Evolutionary conservation across 371 early-diverging fungal genomes (phyloP).

Genomic region (Syncephalastrum sp.): DNA sequence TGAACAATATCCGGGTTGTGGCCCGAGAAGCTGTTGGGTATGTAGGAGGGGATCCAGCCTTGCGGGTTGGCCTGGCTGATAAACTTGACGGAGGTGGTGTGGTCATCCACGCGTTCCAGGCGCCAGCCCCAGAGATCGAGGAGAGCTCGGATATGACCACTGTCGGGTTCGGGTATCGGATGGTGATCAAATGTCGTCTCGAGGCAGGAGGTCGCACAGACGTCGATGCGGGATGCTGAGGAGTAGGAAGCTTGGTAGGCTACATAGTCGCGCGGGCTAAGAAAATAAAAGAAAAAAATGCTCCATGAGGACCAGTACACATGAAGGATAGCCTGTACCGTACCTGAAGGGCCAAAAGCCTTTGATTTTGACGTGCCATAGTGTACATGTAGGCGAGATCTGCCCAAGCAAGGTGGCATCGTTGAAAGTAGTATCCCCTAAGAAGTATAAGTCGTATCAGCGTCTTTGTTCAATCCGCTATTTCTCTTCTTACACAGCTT

Average conservation of each 20-base stretch:
- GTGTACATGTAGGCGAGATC: constrained; percentile 46
- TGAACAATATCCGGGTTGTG: constrained; percentile 39
- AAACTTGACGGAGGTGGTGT: constrained; percentile 32
- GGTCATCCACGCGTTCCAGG: constrained; percentile 31
- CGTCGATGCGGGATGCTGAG: constrained; percentile 42
- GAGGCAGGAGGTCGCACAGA: constrained; percentile 50
- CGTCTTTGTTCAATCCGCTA: background rate
- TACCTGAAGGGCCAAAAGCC: constrained; percentile 61
- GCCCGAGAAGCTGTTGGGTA: constrained; percentile 36
- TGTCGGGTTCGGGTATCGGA: constrained; percentile 36
- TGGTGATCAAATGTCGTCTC: constrained; percentile 38
- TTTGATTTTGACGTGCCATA: constrained; percentile 50
- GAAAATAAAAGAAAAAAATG: background rate
- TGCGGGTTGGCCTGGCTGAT: constrained; percentile 39
- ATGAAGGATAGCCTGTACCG: background rate
- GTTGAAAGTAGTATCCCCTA: constrained; percentile 57
- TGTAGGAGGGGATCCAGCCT: constrained; percentile 48
- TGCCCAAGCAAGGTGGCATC: constrained; percentile 38
- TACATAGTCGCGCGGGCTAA: constrained; percentile 53
- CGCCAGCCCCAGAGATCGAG: constrained; percentile 54
- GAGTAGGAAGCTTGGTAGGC: constrained; percentile 48
- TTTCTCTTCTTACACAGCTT: constrained; percentile 26
- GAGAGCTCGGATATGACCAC: constrained; percentile 47
- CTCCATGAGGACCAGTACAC: background rate
- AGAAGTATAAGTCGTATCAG: background rate